Evolutionary conservation across 371 early-diverging fungal genomes (phyloP).

Genomic region (Mycotypha africana): DNA sequence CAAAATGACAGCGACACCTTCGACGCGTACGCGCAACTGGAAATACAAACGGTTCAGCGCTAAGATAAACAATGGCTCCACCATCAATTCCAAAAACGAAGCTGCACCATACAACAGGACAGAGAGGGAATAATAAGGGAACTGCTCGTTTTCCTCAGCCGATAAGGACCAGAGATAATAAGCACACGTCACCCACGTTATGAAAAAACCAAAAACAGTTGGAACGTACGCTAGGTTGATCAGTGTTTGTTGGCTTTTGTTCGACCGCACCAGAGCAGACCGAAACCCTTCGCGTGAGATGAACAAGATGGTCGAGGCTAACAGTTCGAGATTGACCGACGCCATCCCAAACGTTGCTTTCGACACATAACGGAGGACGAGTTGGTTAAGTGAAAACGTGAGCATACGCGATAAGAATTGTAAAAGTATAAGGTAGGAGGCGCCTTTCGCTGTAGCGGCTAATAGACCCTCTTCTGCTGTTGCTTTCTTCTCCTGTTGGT

Average conservation of each 20-base stretch:
- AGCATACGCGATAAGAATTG: conserved; percentile 76
- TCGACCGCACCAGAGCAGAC: conserved; percentile 66
- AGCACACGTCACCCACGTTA: conserved; percentile 43
- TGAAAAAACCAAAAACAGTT: conserved; percentile 52
- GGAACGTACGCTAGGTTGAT: conserved; percentile 79
- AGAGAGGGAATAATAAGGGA: conserved; percentile 44
- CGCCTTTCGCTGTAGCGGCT: conserved; percentile 58
- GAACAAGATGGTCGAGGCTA: conserved; percentile 83
- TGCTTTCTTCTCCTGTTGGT: no score
- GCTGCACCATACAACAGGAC: conserved; percentile 64
- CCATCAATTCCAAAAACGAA: conserved; percentile 68
- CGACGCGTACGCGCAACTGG: conserved; percentile 71
- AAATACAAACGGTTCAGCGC: conserved; percentile 70
- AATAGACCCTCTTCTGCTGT: conserved; percentile 17
- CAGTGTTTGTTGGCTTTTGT: conserved; percentile 48
- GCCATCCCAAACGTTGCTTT: conserved; percentile 80
- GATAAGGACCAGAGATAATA: conserved; percentile 46
- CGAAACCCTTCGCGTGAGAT: conserved; percentile 89
- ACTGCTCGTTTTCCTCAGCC: conserved; percentile 14
- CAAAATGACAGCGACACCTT: conserved; percentile 73
- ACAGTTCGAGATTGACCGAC: conserved; percentile 79
- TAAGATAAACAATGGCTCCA: conserved; percentile 83
- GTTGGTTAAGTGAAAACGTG: conserved; percentile 77
- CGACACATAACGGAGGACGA: conserved; percentile 63
- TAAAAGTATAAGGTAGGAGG: conserved; percentile 70